Percentiles rank a stretch among this genome's conserved stretches.
Evolutionary conservation across 805 yeast genomes (phyloP).

Genomic region (Metschnikowia cerradonensis): DNA sequence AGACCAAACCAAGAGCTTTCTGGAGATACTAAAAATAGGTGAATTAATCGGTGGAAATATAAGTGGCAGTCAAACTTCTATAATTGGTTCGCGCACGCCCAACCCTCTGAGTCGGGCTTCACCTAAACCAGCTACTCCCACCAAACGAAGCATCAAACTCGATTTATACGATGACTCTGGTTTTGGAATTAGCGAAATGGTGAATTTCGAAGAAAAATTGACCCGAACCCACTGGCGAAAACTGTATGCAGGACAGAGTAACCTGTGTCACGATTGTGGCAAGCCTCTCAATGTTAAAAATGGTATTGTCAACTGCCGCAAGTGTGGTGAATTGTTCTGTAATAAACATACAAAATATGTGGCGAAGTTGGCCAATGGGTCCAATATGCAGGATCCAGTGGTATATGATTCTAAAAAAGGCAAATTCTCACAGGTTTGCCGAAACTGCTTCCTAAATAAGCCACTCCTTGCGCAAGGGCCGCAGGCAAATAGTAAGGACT

Average conservation of each 20-base stretch:
- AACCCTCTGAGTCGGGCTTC: slow-evolving; percentile 1
- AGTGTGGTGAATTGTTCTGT: slow-evolving; percentile 74
- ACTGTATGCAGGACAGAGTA: slow-evolving; percentile 34
- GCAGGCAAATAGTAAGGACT: slow-evolving; percentile 34
- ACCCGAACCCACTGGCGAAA: slow-evolving; percentile 58
- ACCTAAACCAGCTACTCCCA: slow-evolving; percentile 15
- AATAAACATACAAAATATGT: slow-evolving; percentile 55
- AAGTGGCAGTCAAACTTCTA: not conserved
- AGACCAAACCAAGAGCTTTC: not conserved
- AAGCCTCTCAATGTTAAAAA: slow-evolving; percentile 45
- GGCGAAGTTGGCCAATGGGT: slow-evolving; percentile 43
- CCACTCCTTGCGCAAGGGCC: slow-evolving; percentile 53
- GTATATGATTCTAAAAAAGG: slow-evolving; percentile 20
- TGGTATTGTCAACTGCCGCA: slow-evolving; percentile 66
- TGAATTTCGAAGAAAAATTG: slow-evolving; percentile 17
- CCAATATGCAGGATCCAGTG: slow-evolving; percentile 15
- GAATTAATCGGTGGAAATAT: no score
- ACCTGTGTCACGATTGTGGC: slow-evolving; percentile 43
- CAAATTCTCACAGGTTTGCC: slow-evolving; percentile 76
- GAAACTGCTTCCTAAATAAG: slow-evolving; percentile 50
- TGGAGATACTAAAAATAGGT: not conserved
- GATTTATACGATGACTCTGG: slow-evolving; percentile 47
- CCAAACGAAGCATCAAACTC: slow-evolving; percentile 37
- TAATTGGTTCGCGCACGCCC: not conserved
- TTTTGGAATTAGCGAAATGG: slow-evolving; percentile 29